phyloP scores from a whole-genome alignment of 2,329 filamentous ascomycete genomes.

The Metarhizium album region DNA sequence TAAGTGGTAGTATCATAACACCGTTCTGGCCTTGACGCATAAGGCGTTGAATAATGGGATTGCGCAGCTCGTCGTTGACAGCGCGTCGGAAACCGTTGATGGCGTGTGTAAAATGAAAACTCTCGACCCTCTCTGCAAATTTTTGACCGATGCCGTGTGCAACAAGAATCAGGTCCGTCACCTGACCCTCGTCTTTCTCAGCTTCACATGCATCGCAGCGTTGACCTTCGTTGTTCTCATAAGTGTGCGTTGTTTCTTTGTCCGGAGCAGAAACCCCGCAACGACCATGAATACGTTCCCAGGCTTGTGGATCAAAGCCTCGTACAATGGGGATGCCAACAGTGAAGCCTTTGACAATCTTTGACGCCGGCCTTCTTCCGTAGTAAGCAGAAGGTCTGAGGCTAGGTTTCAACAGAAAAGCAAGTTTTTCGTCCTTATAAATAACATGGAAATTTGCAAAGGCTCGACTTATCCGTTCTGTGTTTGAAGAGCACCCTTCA shows the following conservation, averaged over 20 bases:
- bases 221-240: constrained; percentile 19
- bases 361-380: constrained; percentile 66
- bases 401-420: constrained; percentile 78
- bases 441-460: constrained; percentile 75
- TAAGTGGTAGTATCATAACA: constrained; percentile 88
- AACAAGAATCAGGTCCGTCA: constrained; percentile 81
- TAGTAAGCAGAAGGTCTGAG: constrained; percentile 79
- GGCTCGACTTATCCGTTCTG: constrained; percentile 37
- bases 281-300: constrained; percentile 59
- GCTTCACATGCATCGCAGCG: constrained; percentile 48
- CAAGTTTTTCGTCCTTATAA: constrained; percentile 61
- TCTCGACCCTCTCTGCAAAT: constrained; percentile 85
- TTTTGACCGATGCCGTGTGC: constrained; percentile 97
- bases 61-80: constrained; percentile 74
- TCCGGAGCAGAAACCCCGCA: background rate
- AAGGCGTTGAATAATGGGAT: constrained; percentile 60
- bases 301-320: constrained; percentile 70
- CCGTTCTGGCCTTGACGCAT: constrained; percentile 71
- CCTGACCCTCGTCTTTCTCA: constrained; percentile 53
- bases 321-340: constrained; percentile 83
- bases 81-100: constrained; percentile 83
- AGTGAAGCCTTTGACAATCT: constrained; percentile 71
- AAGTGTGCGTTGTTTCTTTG: constrained; percentile 7
- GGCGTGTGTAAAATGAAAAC: constrained; percentile 93
- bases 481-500: constrained; percentile 23